A percentile compares a stretch with the other conserved stretches of the same genome.
These are phyloP conservation scores for Geotrichum histeridarum DNA, from an alignment of 1,139 yeast genomes.

Conservation along the genomic window DNA sequence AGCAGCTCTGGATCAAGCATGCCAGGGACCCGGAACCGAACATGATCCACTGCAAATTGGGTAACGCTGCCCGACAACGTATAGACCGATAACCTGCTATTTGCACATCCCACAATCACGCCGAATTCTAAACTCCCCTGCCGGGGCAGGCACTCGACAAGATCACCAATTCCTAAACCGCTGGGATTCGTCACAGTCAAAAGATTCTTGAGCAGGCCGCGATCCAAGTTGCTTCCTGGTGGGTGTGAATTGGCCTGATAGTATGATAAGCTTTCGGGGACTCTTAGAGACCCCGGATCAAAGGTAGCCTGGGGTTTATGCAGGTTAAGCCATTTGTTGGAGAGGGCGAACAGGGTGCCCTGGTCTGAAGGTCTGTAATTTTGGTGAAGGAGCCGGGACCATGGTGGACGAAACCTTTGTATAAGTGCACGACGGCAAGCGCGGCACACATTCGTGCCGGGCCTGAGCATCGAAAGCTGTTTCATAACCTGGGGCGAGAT, in stretches of 20 bases:
- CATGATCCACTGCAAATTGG: not conserved
- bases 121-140: conserved; percentile 2
- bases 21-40: conserved; percentile 8
- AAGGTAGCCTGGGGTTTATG: not conserved
- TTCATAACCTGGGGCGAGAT: not conserved
- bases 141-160: conserved; percentile 6
- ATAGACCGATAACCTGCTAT: not conserved
- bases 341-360: conserved; percentile 9
- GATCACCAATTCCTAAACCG: conserved; percentile 1
- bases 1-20: conserved; percentile 1
- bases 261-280: not conserved
- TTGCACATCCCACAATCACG: not conserved
- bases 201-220: not conserved
- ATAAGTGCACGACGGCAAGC: not conserved
- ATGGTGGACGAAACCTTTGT: not conserved
- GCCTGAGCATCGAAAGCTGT: not conserved
- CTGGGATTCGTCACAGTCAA: not conserved
- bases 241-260: not conserved
- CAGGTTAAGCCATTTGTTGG: conserved; percentile 16
- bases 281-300: not conserved
- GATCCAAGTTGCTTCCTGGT: not conserved
- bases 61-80: conserved; percentile 3
- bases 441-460: not conserved
- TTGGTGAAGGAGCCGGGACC: not conserved
- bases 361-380: not conserved